These are phyloP conservation scores for Schizonepeta tenuifolia DNA, from an alignment of 257 asterid genomes.

Conservation along the genomic window DNA sequence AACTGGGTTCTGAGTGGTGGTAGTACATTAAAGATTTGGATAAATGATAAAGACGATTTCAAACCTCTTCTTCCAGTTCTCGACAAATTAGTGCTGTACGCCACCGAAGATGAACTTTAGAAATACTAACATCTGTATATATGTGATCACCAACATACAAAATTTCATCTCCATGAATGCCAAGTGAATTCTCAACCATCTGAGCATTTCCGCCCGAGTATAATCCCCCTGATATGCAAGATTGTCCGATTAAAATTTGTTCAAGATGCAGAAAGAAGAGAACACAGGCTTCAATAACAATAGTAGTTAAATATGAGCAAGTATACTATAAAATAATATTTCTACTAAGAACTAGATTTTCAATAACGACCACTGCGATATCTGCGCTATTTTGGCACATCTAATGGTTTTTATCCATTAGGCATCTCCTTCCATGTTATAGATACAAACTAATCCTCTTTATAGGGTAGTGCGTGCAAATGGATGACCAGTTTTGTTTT, in stretches of 20 bases:
- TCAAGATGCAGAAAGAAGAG: background rate
- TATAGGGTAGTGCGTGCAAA: no score
- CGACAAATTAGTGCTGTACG: conserved; percentile 93
- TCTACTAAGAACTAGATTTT: background rate
- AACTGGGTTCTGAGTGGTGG: conserved; percentile 14
- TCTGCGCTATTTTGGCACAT: background rate
- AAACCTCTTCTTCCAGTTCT: conserved; percentile 89
- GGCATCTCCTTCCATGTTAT: background rate
- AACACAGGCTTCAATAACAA: background rate
- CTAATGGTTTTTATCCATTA: background rate
- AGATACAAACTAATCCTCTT: background rate
- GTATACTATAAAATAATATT: background rate
- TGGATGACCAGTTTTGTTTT: no score
- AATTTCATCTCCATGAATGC: conserved; percentile 88
- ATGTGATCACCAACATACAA: conserved; percentile 92
- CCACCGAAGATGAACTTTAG: conserved; percentile 93
- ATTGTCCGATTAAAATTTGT: conserved; percentile 11
- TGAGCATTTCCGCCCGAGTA: conserved; percentile 96
- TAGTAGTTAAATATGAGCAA: conserved; percentile 1
- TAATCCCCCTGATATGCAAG: conserved; percentile 61
- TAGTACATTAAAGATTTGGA: conserved; percentile 4
- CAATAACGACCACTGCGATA: background rate
- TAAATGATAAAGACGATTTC: conserved; percentile 26
- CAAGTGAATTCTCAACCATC: conserved; percentile 87
- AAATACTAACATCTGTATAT: conserved; percentile 91